Evolutionary conservation across 2,329 filamentous ascomycete genomes (phyloP), one percentile per base, ranked within the genome.

Genomic region (Pyrenophora teres): DNA sequence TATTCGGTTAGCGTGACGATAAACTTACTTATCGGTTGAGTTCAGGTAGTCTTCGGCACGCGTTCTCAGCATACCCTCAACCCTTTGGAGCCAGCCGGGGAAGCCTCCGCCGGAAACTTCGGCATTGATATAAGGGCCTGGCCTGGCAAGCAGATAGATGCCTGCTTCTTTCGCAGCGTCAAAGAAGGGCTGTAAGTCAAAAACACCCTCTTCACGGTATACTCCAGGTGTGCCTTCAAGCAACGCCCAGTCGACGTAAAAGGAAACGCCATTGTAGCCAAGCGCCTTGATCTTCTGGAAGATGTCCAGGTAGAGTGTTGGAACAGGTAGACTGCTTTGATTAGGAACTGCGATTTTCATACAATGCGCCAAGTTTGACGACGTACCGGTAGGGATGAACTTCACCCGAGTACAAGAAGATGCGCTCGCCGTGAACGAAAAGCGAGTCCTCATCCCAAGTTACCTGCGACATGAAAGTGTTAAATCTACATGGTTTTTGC

Each of bases 231-330:
- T 86, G 2, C 88, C 89, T 69, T 94, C 90, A 0, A 91, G 71
- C 2, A 93, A 76, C 3, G 87, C 88, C 90, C 89, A 95, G 62
- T 92, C 82, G 6, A 87, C 79, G 64, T 93, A 93, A 70, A 92
- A 91, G 0, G 88, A 91, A 1, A 92, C 87, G 38, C 84, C 82
- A 62, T 89, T 93, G 74, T 91, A 92, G 0, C 90, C 90, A 1
- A 92, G 74, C 0, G 89, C 87, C 71, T 88, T 92, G 71, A 93
- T 84, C 74, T 95, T 95, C 64, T 94, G 87, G 62, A 95, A 87
- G 2, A 93, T 68, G 59, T 93, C 90, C 7, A 89, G 77, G 77
- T 86, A 87, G 4, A 88, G 76, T 40, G 78, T 76, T 2, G 83
- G 80, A 1, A 87, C 84, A 1, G 85, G 84, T 1, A 87, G 73